A percentile compares a stretch with the other conserved stretches of the same genome.
Conservation (phyloP, 208 protist species). For the Histomonas meleagridis region DNA sequence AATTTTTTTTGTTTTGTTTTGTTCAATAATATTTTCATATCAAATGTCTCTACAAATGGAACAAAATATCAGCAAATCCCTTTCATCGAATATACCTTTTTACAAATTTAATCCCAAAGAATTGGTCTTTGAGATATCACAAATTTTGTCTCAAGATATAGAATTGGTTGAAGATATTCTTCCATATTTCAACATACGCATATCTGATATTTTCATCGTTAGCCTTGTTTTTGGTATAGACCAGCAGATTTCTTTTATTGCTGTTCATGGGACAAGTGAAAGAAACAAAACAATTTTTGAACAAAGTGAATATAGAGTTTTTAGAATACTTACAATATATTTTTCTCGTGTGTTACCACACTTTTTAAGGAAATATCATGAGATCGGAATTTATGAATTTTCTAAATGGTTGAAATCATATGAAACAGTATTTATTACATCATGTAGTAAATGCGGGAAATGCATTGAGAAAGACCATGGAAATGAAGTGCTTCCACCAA, state of each 20-base stretch:
- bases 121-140: no score
- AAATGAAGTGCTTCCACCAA: background rate
- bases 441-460: background rate
- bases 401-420: background rate
- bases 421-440: background rate
- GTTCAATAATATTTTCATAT: no score
- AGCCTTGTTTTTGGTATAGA: slow-evolving; percentile 2
- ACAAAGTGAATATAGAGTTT: slow-evolving; percentile 29
- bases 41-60: no score
- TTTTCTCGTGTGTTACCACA: background rate
- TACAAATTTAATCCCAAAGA: no score
- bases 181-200: background rate
- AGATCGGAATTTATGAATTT: background rate
- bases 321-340: background rate
- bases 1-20: no score
- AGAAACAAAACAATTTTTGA: background rate
- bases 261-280: background rate
- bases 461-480: background rate
- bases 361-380: background rate
- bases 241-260: background rate
- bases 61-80: no score
- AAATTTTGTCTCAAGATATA: no score
- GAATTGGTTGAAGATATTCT: background rate
- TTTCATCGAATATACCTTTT: no score
- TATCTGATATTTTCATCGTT: background rate